Conservation (phyloP, 75 land plant genomes). For the Ceratopteris richardii region DNA sequence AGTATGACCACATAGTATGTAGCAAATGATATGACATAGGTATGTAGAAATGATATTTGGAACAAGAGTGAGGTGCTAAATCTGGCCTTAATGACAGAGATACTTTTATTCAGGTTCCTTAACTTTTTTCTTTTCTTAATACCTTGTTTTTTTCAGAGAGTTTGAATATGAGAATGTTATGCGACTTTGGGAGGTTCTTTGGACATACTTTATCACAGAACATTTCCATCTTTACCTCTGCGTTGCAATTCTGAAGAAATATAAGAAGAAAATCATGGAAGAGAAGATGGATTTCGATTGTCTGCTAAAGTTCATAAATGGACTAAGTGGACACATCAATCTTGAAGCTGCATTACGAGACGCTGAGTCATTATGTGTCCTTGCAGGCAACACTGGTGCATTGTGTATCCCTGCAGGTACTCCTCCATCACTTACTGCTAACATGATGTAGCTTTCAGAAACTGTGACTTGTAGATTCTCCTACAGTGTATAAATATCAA, state of each 20-base stretch:
- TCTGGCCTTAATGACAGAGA: no score
- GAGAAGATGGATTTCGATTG: conserved; percentile 99
- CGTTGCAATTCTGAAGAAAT: conserved; percentile 75
- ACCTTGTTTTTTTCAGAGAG: conserved; percentile 62
- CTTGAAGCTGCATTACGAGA: conserved; percentile 65
- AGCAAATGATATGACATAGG: no score
- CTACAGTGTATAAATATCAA: no score
- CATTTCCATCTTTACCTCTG: conserved; percentile 92
- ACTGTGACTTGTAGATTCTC: no score
- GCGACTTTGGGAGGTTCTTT: conserved; percentile 85
- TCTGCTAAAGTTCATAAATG: conserved; percentile 90
- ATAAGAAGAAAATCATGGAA: conserved; percentile 73
- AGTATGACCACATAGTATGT: no score
- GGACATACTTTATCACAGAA: conserved; percentile 85
- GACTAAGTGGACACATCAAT: conserved; percentile 79
- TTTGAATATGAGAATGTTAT: conserved; percentile 66
- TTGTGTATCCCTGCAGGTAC: conserved; percentile 94
- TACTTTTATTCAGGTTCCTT: no score
- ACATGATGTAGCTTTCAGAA: no score
- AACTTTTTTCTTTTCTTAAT: no score
- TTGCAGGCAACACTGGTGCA: conserved; percentile 83
- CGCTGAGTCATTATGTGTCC: conserved; percentile 78
- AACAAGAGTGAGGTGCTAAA: no score
- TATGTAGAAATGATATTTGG: no score
- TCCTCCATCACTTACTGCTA: conserved; percentile 59